Base-by-base conservation (phyloP, 1,284 basidiomycete genomes). In the Cryptococcus jaspeensis region DNA sequence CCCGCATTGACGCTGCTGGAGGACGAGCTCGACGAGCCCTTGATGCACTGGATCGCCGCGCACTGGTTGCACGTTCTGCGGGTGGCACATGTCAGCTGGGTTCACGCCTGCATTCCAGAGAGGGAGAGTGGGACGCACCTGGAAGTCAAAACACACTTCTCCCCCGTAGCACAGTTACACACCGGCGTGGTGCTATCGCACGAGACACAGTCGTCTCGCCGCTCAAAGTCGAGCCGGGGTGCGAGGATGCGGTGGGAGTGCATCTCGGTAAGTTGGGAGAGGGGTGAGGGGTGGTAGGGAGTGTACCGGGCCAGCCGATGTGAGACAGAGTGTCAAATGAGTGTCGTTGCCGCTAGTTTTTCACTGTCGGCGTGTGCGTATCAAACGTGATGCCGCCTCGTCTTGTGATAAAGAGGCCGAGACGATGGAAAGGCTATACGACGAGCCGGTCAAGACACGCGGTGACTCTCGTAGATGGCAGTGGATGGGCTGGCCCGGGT, bases 61-160 rank as follows among this genome's bases (percentile, higher is more conserved):
- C 77, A 79, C 22, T 70, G 60, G 13, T 64, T 69, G 52, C 74
- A 76, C 49, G 74, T 75, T 49, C 76, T 75, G 54, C 41, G 37
- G 16, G 16, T 22, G 13, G 23, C 23, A 44, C 16, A 13, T 13
- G 38, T 42, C 47, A 25, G 37, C 15, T 6, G 28, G 20, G 12
- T 11, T 45, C 25, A 37, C 18, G 18, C 32, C 13, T 8, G 41
- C 55, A 25, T n/a, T n/a, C n/a, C n/a, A n/a, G n/a, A n/a, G n/a
- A 55, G 16, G 13, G 25, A 46, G 20, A 23, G 23, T 22, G 18
- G 11, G 6, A 69, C 73, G 56, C 50, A 74, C 74, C 74, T 61
- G 8, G 68, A 68, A 6, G 69, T 71, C 28, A 72, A 57, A 9
- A 75, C 61, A 55, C 75, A 77, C 35, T 67, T 62, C 57, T 72